Conservation (phyloP, 306 rosid genomes). For the Acacia melanoxylon region DNA sequence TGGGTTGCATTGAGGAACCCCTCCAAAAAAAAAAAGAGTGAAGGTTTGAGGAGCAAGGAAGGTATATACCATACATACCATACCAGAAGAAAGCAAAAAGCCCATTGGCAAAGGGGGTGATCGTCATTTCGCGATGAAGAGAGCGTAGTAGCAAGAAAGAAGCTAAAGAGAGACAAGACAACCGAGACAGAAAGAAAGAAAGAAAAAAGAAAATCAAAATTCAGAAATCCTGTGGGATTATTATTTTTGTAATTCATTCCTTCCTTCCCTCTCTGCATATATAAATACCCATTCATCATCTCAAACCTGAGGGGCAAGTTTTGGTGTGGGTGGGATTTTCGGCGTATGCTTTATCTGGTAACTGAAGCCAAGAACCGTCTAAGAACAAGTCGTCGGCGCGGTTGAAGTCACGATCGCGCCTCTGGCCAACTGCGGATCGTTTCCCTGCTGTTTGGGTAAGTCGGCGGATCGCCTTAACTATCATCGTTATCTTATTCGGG, state of each 20-base stretch:
- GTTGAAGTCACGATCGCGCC: conserved; percentile 37
- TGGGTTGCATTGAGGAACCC: conserved; percentile 9
- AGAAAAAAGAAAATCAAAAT: background rate
- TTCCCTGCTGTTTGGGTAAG: conserved; percentile 42
- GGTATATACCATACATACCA: conserved; percentile 24
- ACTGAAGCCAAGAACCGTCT: conserved; percentile 22
- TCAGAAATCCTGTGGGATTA: conserved; percentile 28
- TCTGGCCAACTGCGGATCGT: conserved; percentile 32
- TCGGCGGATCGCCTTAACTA: conserved; percentile 35
- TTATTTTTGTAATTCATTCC: background rate
- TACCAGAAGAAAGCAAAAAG: background rate
- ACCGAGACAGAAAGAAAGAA: background rate
- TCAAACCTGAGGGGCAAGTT: background rate
- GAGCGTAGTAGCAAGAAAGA: background rate
- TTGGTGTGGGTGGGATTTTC: conserved; percentile 36
- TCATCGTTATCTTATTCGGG: background rate
- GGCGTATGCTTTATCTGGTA: conserved; percentile 30
- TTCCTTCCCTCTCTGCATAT: background rate
- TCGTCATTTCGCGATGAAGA: conserved; percentile 36
- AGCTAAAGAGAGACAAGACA: background rate
- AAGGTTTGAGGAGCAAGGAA: conserved; percentile 36
- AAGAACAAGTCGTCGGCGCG: conserved; percentile 32
- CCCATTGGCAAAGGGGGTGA: conserved; percentile 15
- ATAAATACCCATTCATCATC: conserved; percentile 19
- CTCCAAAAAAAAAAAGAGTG: background rate